Evolutionary conservation across 2,329 filamentous ascomycete species (phyloP).

Genomic region (Botrytis cinerea): DNA sequence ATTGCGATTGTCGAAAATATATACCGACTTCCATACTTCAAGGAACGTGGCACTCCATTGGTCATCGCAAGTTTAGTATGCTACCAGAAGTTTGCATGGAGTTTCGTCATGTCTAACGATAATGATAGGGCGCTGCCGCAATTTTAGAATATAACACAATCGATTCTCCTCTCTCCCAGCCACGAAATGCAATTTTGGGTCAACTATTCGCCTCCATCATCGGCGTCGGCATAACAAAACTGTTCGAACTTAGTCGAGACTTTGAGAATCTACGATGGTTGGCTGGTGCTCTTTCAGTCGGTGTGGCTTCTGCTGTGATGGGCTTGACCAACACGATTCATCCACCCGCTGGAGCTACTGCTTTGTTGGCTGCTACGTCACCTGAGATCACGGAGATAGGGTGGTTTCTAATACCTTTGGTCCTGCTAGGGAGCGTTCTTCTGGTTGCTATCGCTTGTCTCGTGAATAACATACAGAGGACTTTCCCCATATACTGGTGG

Average conservation of each 20-base stretch:
- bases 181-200: slow-evolving; percentile 68
- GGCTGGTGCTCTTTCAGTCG: slow-evolving; percentile 66
- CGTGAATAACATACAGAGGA: slow-evolving; percentile 66
- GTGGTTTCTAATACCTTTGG: slow-evolving; percentile 68
- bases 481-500: slow-evolving; percentile 68
- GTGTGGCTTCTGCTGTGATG: slow-evolving; percentile 64
- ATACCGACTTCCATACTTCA: slow-evolving; percentile 54
- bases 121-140: slow-evolving; percentile 61
- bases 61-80: slow-evolving; percentile 72
- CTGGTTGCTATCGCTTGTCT: slow-evolving; percentile 65
- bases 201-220: slow-evolving; percentile 63
- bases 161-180: slow-evolving; percentile 71
- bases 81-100: slow-evolving; percentile 32
- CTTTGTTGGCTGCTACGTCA: slow-evolving; percentile 66
- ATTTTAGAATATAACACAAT: slow-evolving; percentile 75
- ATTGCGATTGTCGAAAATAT: slow-evolving; percentile 61
- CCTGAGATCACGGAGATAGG: slow-evolving; percentile 56
- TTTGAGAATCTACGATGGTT: slow-evolving; percentile 61
- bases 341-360: slow-evolving; percentile 74
- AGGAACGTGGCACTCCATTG: slow-evolving; percentile 54
- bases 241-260: slow-evolving; percentile 56
- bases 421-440: slow-evolving; percentile 59
- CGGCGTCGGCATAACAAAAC: slow-evolving; percentile 63
- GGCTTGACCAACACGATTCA: slow-evolving; percentile 70
- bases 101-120: slow-evolving; percentile 6